Conservation (phyloP, 1,139 yeast species). For the Blastobotrys persicus region DNA sequence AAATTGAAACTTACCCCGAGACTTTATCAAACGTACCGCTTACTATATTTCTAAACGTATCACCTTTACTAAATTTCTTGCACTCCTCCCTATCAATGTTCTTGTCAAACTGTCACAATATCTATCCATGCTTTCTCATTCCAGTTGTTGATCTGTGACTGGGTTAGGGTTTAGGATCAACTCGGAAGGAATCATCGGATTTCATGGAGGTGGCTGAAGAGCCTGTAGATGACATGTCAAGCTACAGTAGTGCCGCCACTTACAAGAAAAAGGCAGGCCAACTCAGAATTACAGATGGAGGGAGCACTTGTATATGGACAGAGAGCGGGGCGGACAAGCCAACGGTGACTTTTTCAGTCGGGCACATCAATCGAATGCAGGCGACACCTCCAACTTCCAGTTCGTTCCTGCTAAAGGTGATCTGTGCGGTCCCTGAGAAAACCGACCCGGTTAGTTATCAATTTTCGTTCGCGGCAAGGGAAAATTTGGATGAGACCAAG, state of each 20-base stretch:
- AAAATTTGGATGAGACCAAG: conserved; percentile 73
- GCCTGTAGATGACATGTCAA: not conserved
- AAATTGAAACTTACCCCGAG: too few species aligned
- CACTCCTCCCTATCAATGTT: too few species aligned
- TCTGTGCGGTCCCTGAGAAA: conserved; percentile 34
- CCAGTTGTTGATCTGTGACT: not conserved
- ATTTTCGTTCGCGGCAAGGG: conserved; percentile 67
- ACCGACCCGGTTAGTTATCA: conserved; percentile 48
- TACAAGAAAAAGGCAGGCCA: conserved; percentile 32
- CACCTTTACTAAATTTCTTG: too few species aligned
- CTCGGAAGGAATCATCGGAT: too few species aligned
- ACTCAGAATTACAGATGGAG: conserved; percentile 24
- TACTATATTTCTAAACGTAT: too few species aligned
- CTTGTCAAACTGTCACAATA: too few species aligned
- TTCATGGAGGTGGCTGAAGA: not conserved
- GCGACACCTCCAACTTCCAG: conserved; percentile 72
- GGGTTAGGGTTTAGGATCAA: not conserved
- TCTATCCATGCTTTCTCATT: too few species aligned
- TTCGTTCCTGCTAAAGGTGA: conserved; percentile 64
- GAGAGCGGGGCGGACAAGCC: conserved; percentile 22
- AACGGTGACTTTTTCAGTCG: conserved; percentile 19
- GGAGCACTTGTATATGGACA: conserved; percentile 24
- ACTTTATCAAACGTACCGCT: too few species aligned
- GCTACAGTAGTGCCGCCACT: conserved; percentile 26
- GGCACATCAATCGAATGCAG: conserved; percentile 42